phyloP scores from a whole-genome alignment of 352 stramenopile species.

The Globisporangium emineosum region DNA sequence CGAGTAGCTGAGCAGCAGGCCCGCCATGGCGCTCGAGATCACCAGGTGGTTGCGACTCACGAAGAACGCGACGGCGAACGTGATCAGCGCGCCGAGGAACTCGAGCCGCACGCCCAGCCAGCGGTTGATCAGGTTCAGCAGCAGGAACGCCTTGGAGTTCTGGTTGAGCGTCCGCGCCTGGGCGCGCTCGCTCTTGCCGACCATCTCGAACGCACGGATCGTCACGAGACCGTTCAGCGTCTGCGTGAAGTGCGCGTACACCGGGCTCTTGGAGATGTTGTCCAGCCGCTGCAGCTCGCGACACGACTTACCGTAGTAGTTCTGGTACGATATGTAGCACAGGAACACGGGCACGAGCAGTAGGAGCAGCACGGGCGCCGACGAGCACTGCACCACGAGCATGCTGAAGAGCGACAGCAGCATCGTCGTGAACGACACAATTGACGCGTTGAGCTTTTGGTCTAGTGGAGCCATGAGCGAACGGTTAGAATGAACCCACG shows the following conservation, averaged over 20 bases:
- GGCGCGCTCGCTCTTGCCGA: conserved; percentile 25
- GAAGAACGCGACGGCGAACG: conserved; percentile 87
- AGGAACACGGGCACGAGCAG: conserved; percentile 63
- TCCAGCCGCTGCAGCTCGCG: conserved; percentile 70
- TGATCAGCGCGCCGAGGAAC: conserved; percentile 84
- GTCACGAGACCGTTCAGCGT: conserved; percentile 76
- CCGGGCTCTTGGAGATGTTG: conserved; percentile 64
- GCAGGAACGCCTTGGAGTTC: conserved; percentile 87
- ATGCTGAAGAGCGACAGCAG: conserved; percentile 50
- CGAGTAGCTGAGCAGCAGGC: conserved; percentile 93
- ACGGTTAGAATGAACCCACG: background rate
- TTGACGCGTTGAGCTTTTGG: conserved; percentile 46
- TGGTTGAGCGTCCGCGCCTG: conserved; percentile 52
- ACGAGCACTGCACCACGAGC: conserved; percentile 45
- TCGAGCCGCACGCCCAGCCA: conserved; percentile 95
- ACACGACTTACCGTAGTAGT: conserved; percentile 65
- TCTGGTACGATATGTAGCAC: conserved; percentile 62
- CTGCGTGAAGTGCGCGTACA: conserved; percentile 93
- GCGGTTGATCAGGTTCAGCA: conserved; percentile 90
- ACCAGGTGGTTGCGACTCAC: conserved; percentile 55
- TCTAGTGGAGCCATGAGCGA: conserved; percentile 28
- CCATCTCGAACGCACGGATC: conserved; percentile 67
- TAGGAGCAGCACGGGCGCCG: conserved; percentile 39
- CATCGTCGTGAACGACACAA: conserved; percentile 45
- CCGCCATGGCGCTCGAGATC: conserved; percentile 80